A percentile compares a stretch with the other conserved stretches of the same genome.
phyloP scores from a whole-genome alignment of 805 yeast species.

The Yamadazyma phyllophila region DNA sequence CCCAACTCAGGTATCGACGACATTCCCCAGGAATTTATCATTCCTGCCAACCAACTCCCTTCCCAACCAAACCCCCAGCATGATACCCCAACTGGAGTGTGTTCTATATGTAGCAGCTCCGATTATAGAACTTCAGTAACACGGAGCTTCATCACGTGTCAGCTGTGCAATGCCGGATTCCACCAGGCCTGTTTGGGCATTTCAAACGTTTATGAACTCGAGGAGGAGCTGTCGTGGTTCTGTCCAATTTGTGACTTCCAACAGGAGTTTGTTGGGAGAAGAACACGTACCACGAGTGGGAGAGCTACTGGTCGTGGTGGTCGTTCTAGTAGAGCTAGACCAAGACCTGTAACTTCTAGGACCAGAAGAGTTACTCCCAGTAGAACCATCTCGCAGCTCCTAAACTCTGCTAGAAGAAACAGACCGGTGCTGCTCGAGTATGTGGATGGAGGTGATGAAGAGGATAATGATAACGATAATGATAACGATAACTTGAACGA shows the following conservation, averaged over 20 bases:
- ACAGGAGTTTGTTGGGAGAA: conserved; percentile 25
- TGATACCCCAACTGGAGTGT: conserved; percentile 7
- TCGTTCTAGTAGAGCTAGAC: background rate
- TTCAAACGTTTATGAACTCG: background rate
- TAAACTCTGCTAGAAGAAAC: background rate
- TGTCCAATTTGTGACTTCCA: conserved; percentile 52
- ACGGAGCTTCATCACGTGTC: conserved; percentile 23
- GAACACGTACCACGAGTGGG: background rate
- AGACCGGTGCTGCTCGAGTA: conserved; percentile 1
- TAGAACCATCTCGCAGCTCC: background rate
- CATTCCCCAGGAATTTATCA: conserved; percentile 37
- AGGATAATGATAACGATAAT: conserved; percentile 25
- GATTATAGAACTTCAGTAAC: conserved; percentile 23
- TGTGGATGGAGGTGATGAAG: conserved; percentile 14
- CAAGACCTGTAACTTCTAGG: background rate
- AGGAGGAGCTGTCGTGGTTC: conserved; percentile 30
- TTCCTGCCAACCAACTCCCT: conserved; percentile 14
- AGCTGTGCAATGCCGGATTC: conserved; percentile 38
- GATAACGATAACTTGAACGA: conserved; percentile 11
- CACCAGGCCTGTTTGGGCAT: conserved; percentile 42
- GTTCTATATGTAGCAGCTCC: conserved; percentile 32
- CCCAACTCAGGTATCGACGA: conserved; percentile 35
- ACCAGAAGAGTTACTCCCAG: background rate
- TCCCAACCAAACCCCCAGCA: background rate
- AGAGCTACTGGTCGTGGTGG: background rate